Evolutionary conservation across 2,329 filamentous ascomycete species (phyloP).

Genomic region (Fusarium pilosicola): DNA sequence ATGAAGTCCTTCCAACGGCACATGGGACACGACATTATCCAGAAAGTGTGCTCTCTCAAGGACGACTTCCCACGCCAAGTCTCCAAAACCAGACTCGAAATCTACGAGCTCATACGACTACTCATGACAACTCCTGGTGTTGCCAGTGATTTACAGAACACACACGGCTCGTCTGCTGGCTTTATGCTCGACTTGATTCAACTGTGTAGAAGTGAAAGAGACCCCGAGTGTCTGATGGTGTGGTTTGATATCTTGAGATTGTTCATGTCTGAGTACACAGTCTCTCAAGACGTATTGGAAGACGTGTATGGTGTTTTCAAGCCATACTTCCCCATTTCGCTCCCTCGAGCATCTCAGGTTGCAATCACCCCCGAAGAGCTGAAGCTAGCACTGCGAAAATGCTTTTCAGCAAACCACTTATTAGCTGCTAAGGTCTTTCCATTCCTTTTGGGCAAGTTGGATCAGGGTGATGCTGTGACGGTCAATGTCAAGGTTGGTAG

Average conservation of each 20-base stretch:
- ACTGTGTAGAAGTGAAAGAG: constrained; percentile 64
- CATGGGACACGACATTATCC: constrained; percentile 60
- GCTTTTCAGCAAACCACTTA: constrained; percentile 62
- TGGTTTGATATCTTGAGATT: constrained; percentile 64
- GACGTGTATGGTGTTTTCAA: constrained; percentile 66
- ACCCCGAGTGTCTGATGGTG: constrained; percentile 65
- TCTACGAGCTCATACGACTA: constrained; percentile 60
- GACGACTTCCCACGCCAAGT: constrained; percentile 67
- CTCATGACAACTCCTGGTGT: constrained; percentile 58
- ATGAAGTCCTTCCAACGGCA: constrained; percentile 64
- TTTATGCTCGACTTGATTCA: constrained; percentile 62
- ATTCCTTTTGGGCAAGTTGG: constrained; percentile 66
- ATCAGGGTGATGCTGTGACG: constrained; percentile 67
- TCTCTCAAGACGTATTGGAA: constrained; percentile 57
- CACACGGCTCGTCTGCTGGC: constrained; percentile 54
- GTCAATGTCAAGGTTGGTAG: constrained; percentile 64
- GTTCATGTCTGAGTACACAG: constrained; percentile 58
- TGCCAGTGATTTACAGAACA: constrained; percentile 56
- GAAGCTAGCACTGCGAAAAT: constrained; percentile 62
- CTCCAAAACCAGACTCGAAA: constrained; percentile 60
- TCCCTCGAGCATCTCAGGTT: constrained; percentile 61
- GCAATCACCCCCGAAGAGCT: constrained; percentile 66
- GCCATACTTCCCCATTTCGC: constrained; percentile 69
- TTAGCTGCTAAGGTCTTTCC: constrained; percentile 60
- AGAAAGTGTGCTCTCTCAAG: constrained; percentile 60